phyloP scores from a whole-genome alignment of 1,139 yeast genomes.

The Diutina ranongensis region DNA sequence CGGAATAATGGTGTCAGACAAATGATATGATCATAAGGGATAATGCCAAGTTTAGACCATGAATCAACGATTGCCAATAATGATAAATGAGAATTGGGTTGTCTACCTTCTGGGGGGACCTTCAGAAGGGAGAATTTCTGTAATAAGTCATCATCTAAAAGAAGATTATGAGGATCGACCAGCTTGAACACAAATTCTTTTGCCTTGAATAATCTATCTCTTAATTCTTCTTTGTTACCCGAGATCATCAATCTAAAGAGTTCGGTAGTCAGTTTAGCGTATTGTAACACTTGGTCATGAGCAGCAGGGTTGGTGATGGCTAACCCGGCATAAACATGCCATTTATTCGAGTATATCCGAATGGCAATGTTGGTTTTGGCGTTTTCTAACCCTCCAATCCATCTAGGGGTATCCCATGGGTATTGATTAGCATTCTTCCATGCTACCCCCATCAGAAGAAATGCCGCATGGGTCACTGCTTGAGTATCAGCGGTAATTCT shows the following conservation, averaged over 20 bases:
- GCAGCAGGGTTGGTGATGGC: slow-evolving; percentile 95
- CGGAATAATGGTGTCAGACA: slow-evolving; percentile 91
- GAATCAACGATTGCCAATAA: slow-evolving; percentile 86
- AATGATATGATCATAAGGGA: slow-evolving; percentile 93
- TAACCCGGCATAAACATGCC: slow-evolving; percentile 97
- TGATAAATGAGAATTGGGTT: slow-evolving; percentile 84
- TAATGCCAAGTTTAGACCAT: slow-evolving; percentile 76
- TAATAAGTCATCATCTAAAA: slow-evolving; percentile 70
- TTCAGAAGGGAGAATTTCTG: slow-evolving; percentile 73
- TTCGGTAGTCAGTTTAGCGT: slow-evolving; percentile 75
- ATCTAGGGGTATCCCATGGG: slow-evolving; percentile 84
- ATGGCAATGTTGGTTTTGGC: slow-evolving; percentile 90
- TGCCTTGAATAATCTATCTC: slow-evolving; percentile 50
- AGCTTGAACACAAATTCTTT: slow-evolving; percentile 67
- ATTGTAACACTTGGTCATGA: slow-evolving; percentile 81
- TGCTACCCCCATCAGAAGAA: slow-evolving; percentile 92
- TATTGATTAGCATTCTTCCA: slow-evolving; percentile 78
- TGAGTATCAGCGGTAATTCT: slow-evolving; percentile 95
- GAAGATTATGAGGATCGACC: slow-evolving; percentile 38
- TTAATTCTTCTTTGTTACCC: slow-evolving; percentile 47
- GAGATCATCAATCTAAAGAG: slow-evolving; percentile 75
- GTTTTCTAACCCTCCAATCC: slow-evolving; percentile 92
- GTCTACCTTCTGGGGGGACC: slow-evolving; percentile 56
- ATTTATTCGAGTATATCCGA: slow-evolving; percentile 82
- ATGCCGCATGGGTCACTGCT: slow-evolving; percentile 97